phyloP scores from a whole-genome alignment of 169 alveolate species.

The Eimeria sp. region DNA sequence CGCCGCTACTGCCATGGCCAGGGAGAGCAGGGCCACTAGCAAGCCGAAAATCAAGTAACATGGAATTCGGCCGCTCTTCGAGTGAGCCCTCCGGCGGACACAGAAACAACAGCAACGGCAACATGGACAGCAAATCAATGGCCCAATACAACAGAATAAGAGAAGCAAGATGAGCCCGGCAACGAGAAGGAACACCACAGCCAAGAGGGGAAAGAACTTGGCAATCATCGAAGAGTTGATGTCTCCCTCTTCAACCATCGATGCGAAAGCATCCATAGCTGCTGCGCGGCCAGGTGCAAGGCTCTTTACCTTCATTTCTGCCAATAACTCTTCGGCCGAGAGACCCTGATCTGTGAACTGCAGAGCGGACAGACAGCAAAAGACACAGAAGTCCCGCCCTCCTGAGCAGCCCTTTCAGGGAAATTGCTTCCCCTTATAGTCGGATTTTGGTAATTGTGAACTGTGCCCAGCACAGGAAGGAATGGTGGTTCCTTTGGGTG shows the following conservation, averaged over 20 bases:
- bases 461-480: background rate
- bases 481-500: background rate
- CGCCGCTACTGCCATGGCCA: constrained; percentile 26
- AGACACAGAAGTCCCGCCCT: background rate
- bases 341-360: constrained; percentile 51
- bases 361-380: background rate
- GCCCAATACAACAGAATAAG: background rate
- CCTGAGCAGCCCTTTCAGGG: background rate
- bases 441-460: too few species aligned
- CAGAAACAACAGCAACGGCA: constrained; percentile 52
- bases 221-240: background rate
- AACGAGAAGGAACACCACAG: background rate
- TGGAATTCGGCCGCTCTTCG: background rate
- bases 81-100: constrained; percentile 51
- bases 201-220: background rate
- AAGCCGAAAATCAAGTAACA: background rate
- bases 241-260: constrained; percentile 6
- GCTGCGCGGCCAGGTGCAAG: background rate
- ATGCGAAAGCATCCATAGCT: background rate
- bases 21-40: background rate
- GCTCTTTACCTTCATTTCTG: constrained; percentile 28
- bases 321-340: constrained; percentile 42
- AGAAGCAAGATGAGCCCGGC: constrained; percentile 36
- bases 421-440: background rate
- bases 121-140: constrained; percentile 13